phyloP scores from a whole-genome alignment of 2,329 filamentous ascomycete genomes.

The Nigrograna mackinnonii region DNA sequence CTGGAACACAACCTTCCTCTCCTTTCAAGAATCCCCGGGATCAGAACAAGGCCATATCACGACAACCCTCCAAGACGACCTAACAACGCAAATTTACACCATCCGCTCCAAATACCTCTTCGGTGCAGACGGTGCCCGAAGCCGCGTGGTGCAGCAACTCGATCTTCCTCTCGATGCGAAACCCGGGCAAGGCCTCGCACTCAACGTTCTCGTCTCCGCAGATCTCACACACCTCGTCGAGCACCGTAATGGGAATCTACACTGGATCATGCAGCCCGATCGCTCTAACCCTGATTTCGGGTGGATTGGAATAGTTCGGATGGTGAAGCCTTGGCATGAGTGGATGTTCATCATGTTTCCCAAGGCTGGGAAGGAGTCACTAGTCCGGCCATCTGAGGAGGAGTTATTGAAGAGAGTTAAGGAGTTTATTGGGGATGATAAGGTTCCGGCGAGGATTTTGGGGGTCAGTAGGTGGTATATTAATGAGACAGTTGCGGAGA shows the following conservation, averaged over 20 bases:
- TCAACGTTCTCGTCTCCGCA: constrained; percentile 54
- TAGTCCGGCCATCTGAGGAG: constrained; percentile 5
- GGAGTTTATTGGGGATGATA: constrained; percentile 13
- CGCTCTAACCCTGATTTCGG: constrained; percentile 55
- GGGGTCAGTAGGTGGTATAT: constrained; percentile 15
- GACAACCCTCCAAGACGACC: constrained; percentile 40
- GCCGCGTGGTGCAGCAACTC: constrained; percentile 51
- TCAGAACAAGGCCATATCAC: constrained; percentile 34
- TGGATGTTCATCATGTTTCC: constrained; percentile 46
- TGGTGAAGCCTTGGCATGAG: constrained; percentile 67
- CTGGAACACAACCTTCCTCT: constrained; percentile 43
- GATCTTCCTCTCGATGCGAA: constrained; percentile 50
- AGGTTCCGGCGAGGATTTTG: constrained; percentile 11
- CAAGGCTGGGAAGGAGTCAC: constrained; percentile 7
- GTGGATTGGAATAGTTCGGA: constrained; percentile 56
- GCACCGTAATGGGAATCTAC: constrained; percentile 60
- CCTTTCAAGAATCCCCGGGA: constrained; percentile 27
- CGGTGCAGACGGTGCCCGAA: constrained; percentile 60
- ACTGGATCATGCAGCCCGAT: constrained; percentile 63
- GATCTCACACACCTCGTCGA: constrained; percentile 57
- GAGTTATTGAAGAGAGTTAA: constrained; percentile 14
- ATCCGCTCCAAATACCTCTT: constrained; percentile 62
- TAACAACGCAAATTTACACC: constrained; percentile 43
- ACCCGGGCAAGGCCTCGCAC: constrained; percentile 53
- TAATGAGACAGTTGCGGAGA: constrained; percentile 18